Base-by-base conservation (phyloP, 1,284 basidiomycete species). In the Pholiota adiposa region DNA sequence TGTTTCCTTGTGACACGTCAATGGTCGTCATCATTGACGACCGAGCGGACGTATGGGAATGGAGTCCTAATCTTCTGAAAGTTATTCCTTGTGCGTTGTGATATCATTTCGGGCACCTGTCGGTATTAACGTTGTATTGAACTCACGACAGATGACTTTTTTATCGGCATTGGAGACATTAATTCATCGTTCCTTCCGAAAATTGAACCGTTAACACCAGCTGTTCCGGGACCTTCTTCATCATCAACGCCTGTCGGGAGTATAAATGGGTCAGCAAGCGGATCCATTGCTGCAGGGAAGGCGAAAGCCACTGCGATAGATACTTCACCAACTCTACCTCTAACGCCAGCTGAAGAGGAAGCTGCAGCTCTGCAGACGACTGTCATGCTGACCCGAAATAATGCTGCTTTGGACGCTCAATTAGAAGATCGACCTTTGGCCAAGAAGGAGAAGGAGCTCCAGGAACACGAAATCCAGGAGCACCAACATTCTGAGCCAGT, bases 11-110 rank as follows among this genome's bases (percentile, higher is more conserved):
- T 56, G 97, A 98, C 75, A 96, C 94, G 44, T 96, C 94, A 51
- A 99, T 98, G 97, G 97, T 98, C 1, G 97, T 98, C 63, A 93
- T 99, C 69, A 99, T 99, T 63, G 97, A 99, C 75, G 97, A 99
- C 76, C 88, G 97, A 31, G 93, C 94, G 1, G 97, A 99, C 71
- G 97, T 99, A 19, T 99, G 97, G 97, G 93, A 94, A 67, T 93
- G 93, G 86, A 90, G 90, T 68, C 95, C 96, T 0, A 98, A 99
- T 73, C 82, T 99, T 33, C 85, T 99, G 72, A 97, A 98, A 78
- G 97, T 98, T 59, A 86, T 97, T 29, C 97, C 97, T 51, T 99
- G 95, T 96, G 65, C 69, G 93, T 84, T 11, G 36, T 18, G 21
- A 31, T 31, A 11, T 16, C 51, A 41, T 49, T 34, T 36, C 31